Percentiles rank a stretch among this genome's conserved stretches.
Conservation (phyloP, 2,329 filamentous ascomycete genomes). For the Sporothrix variecibatus region DNA sequence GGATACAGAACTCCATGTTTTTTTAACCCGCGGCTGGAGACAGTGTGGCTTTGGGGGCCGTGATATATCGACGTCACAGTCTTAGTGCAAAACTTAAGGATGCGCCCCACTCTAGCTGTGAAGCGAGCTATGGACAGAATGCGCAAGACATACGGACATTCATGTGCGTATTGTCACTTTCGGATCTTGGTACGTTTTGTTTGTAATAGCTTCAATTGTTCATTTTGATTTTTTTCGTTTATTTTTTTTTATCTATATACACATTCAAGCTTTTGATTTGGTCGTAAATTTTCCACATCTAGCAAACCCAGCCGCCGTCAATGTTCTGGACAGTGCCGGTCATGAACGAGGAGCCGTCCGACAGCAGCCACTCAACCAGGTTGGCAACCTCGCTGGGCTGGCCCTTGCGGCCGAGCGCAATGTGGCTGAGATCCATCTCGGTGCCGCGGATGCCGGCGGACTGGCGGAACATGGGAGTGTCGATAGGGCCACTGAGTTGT, state of each 20-base stretch:
- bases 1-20: neutral
- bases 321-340: conserved; percentile 20
- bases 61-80: neutral
- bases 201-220: no score
- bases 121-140: neutral
- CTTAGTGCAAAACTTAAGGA: neutral
- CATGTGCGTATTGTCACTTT: no score
- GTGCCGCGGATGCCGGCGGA: conserved; percentile 15
- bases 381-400: conserved; percentile 53
- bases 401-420: conserved; percentile 42
- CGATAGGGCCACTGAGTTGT: conserved; percentile 17
- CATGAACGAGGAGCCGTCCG: conserved; percentile 26
- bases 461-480: conserved; percentile 22
- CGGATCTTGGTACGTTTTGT: no score
- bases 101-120: neutral
- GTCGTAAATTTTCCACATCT: neutral
- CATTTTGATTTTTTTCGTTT: no score
- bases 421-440: conserved; percentile 30
- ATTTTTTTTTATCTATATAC: neutral
- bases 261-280: neutral
- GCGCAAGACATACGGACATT: neutral
- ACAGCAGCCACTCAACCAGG: conserved; percentile 46
- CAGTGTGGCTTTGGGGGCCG: neutral
- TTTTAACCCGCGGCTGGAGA: conserved; percentile 3
- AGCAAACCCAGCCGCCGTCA: conserved; percentile 24